Base-by-base conservation (phyloP, 2,329 filamentous ascomycete species). In the Cryphonectria nitschkei region DNA sequence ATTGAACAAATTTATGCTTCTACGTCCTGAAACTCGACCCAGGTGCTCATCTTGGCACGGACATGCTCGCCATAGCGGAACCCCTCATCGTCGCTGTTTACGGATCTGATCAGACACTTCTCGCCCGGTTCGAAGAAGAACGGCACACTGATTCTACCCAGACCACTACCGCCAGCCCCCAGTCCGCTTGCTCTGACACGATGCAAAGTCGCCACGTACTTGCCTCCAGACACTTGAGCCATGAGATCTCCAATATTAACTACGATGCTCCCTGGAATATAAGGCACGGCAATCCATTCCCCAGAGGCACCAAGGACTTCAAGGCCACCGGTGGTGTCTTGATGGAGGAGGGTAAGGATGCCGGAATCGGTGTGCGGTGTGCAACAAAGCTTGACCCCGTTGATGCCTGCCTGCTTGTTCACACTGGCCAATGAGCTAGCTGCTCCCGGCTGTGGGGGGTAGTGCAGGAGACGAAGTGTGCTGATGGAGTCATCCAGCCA, bases 261-360 rank as follows among this genome's bases (percentile, higher is more conserved):
- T 26, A 68, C 67, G 9, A 68, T 43, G 26, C 54, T 68, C 29
- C 43, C 74, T 19, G 75, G 60, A 19, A 75, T 67, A 13, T 71
- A 71, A 13, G 72, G 68, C 13, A 64, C 73, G 19, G 68, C 22
- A 19, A 75, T 69, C 73, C 73, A 76, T 50, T 74, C 65, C 6
- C 64, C 64, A 9, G 43, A n/a, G 26, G 64, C 46, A 16, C n/a
- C 39, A 9, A 19, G 43, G 4, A 65, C 46, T 2, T 65, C 64
- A 13, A 65, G 64, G 2, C 64, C 64, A 9, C 64, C 64, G 9
- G 64, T 65, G 7, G 32, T 19, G 13, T 65, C 64, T 32, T 65
- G 64, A 26, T 65, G 64, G 26, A 65, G 64, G 32, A 65, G 64
- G 8, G 64, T 65, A 13, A 65, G 46, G 29, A 65, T 65, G 7